phyloP scores from a whole-genome alignment of 176 grass and related monocot genomes.

The Urochloa ruziziensis region DNA sequence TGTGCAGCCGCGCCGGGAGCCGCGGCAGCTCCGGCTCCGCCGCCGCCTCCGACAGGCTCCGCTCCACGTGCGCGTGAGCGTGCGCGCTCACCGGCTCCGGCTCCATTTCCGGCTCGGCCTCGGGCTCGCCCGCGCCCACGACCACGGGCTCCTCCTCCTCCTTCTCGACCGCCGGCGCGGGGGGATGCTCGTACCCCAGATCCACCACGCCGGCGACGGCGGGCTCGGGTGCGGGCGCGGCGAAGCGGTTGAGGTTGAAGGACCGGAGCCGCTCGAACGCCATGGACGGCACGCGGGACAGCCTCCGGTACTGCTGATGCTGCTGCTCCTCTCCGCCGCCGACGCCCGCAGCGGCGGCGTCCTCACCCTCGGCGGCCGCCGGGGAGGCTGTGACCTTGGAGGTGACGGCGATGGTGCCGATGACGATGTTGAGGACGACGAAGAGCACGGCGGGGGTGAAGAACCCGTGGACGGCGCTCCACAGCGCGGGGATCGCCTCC shows the following conservation, averaged over 20 bases:
- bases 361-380: neutral
- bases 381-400: constrained; percentile 47
- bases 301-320: neutral
- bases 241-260: constrained; percentile 54
- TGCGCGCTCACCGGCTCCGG: neutral
- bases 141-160: neutral
- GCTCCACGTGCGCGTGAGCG: constrained; percentile 33
- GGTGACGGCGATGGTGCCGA: constrained; percentile 91
- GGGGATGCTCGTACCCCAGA: constrained; percentile 24
- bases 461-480: constrained; percentile 62
- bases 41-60: constrained; percentile 60
- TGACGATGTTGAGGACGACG: constrained; percentile 88
- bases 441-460: constrained; percentile 84
- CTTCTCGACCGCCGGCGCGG: neutral
- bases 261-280: constrained; percentile 71
- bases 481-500: constrained; percentile 53
- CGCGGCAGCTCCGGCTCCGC: constrained; percentile 20
- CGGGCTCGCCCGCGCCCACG: neutral
- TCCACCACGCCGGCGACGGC: constrained; percentile 5
- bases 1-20: constrained; percentile 56
- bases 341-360: neutral
- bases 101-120: neutral
- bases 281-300: constrained; percentile 66
- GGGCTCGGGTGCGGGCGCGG: constrained; percentile 8
- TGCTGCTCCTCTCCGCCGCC: neutral